A percentile compares a stretch with the other conserved stretches of the same genome.
phyloP scores from a whole-genome alignment of 768 basidiomycete species.

The Chlorophyllum brunneum region DNA sequence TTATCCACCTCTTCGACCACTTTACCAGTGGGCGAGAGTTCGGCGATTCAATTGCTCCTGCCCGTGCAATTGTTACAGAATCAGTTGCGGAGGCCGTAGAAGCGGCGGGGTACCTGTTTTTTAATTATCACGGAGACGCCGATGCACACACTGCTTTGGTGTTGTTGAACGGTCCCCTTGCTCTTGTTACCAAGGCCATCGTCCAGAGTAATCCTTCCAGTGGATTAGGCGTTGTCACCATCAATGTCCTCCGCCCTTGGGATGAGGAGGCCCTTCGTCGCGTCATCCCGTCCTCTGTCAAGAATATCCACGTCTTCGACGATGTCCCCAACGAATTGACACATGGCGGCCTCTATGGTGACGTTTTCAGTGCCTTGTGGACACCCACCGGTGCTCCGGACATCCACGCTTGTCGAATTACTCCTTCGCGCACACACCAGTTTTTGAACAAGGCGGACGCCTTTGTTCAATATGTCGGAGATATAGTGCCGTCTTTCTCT shows the following conservation, averaged over 20 bases:
- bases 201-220: slow-evolving; percentile 28
- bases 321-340: slow-evolving; percentile 64
- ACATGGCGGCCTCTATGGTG: slow-evolving; percentile 66
- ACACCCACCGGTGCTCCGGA: slow-evolving; percentile 28
- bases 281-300: slow-evolving; percentile 56
- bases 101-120: slow-evolving; percentile 64
- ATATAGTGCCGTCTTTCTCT: slow-evolving; percentile 23
- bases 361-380: slow-evolving; percentile 62
- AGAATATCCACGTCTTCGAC: slow-evolving; percentile 68
- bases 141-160: slow-evolving; percentile 66
- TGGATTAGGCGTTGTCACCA: slow-evolving; percentile 63
- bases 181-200: slow-evolving; percentile 56
- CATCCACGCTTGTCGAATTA: slow-evolving; percentile 55
- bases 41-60: slow-evolving; percentile 46
- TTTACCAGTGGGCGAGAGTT: slow-evolving; percentile 74
- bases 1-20: slow-evolving; percentile 91
- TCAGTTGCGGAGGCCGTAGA: slow-evolving; percentile 47
- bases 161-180: slow-evolving; percentile 71
- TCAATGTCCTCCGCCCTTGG: slow-evolving; percentile 87
- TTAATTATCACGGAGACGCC: slow-evolving; percentile 69
- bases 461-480: slow-evolving; percentile 40
- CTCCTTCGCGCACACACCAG: slow-evolving; percentile 50
- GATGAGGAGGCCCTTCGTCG: slow-evolving; percentile 56
- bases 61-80: slow-evolving; percentile 25
- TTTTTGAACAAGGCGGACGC: slow-evolving; percentile 41